These are phyloP conservation scores for Suillus ampliporus DNA, from an alignment of 768 basidiomycete species.

Conservation along the genomic window DNA sequence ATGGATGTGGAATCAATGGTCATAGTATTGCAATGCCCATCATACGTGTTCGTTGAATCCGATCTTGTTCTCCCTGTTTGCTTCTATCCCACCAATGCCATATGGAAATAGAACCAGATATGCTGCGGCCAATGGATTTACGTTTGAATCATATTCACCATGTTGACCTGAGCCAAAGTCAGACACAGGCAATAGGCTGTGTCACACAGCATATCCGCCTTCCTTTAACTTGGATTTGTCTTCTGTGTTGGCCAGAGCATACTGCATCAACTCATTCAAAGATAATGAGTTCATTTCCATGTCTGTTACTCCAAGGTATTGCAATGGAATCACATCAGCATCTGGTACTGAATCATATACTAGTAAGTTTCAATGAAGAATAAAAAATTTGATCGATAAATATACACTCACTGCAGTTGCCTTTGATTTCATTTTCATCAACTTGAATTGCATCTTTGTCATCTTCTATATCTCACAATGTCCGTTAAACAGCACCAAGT, in stretches of 20 bases:
- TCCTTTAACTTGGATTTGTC: neutral
- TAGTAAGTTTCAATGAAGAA: no score
- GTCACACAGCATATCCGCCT: neutral
- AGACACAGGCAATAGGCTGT: neutral
- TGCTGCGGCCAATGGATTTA: neutral
- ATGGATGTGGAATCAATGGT: conserved; percentile 37
- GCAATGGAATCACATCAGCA: neutral
- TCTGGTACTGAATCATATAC: neutral
- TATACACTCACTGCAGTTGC: no score
- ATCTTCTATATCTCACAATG: no score
- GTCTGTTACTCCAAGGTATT: neutral
- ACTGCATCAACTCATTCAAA: neutral
- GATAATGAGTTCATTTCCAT: neutral
- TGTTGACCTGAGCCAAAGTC: neutral
- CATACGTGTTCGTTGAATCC: conserved; percentile 34
- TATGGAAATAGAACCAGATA: conserved; percentile 34
- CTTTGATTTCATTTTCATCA: no score
- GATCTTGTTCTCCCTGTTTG: conserved; percentile 17
- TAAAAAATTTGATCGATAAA: no score
- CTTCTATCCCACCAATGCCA: conserved; percentile 42
- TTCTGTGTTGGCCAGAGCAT: neutral
- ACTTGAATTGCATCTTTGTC: no score
- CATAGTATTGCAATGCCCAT: conserved; percentile 38
- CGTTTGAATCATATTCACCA: neutral
- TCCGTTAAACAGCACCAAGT: no score